Conservation (phyloP, 1,139 yeast species). For the Ogataea hybrid region DNA sequence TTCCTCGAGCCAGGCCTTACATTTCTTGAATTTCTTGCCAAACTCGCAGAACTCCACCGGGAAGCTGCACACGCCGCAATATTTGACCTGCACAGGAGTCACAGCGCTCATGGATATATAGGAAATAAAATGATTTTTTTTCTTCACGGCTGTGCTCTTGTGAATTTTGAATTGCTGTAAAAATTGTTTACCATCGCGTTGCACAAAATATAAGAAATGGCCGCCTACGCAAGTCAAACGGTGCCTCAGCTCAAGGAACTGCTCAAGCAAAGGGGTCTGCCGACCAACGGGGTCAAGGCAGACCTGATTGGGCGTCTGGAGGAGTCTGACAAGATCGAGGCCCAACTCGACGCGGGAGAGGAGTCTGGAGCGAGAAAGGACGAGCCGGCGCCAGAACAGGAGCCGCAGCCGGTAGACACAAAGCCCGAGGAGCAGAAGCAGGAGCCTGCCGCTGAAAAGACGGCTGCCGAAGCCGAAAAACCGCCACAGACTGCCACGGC, state of each 20-base stretch:
- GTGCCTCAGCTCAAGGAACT: constrained; percentile 84
- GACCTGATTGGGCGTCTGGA: constrained; percentile 72
- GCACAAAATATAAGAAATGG: constrained; percentile 36
- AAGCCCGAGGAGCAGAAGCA: constrained; percentile 9
- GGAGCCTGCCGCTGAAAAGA: constrained; percentile 11
- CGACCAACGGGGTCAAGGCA: constrained; percentile 79
- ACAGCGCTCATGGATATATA: constrained; percentile 15
- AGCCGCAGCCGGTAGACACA: constrained; percentile 10
- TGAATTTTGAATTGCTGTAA: constrained; percentile 7
- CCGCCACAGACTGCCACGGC: neutral
- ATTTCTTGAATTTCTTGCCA: constrained; percentile 76
- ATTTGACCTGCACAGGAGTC: constrained; percentile 47
- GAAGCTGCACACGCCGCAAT: constrained; percentile 82
- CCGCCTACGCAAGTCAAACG: constrained; percentile 62
- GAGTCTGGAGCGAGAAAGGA: constrained; percentile 24
- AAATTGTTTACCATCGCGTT: constrained; percentile 7
- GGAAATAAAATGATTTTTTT: constrained; percentile 1
- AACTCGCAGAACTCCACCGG: constrained; percentile 97
- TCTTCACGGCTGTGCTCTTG: constrained; percentile 7
- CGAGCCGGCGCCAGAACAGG: constrained; percentile 3
- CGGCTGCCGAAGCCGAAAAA: neutral
- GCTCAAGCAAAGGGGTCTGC: constrained; percentile 63
- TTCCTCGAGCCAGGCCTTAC: constrained; percentile 78
- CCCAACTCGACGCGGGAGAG: constrained; percentile 30
- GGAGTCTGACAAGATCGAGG: constrained; percentile 37